A percentile compares a stretch with the other conserved stretches of the same genome.
These are phyloP conservation scores for Lachnum nothofagi DNA, from an alignment of 2,329 filamentous ascomycete genomes.

Conservation along the genomic window DNA sequence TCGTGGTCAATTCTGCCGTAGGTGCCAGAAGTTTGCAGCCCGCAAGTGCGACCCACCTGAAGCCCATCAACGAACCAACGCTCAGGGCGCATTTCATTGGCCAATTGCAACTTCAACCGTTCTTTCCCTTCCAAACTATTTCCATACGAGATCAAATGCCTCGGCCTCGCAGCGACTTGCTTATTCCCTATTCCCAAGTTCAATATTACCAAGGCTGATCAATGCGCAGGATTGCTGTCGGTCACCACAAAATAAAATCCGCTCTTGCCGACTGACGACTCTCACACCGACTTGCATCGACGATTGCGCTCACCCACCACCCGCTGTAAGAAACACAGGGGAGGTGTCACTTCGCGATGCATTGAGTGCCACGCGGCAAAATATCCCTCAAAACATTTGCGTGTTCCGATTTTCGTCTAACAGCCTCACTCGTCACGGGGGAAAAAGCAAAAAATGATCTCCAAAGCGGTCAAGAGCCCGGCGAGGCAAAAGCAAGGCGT, in stretches of 20 bases:
- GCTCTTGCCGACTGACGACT: neutral
- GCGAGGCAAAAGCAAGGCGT: conserved; percentile 2
- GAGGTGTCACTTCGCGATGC: neutral
- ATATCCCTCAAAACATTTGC: neutral
- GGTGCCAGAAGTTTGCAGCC: neutral
- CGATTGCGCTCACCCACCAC: no score
- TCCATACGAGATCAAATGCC: neutral
- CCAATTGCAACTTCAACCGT: neutral
- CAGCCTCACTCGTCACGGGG: neutral
- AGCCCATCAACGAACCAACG: neutral
- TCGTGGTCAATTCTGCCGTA: neutral
- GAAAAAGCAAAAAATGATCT: neutral
- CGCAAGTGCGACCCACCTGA: neutral
- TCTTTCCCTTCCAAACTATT: neutral
- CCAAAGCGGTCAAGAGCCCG: neutral
- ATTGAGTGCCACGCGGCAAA: neutral
- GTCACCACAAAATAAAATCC: neutral
- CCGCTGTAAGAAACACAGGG: neutral
- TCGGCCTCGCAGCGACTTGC: no score
- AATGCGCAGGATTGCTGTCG: neutral
- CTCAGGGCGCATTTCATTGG: neutral
- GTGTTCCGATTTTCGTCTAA: neutral
- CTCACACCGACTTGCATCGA: neutral
- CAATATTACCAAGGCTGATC: neutral
- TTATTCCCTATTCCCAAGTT: no score